Conservation (phyloP, 2,329 filamentous ascomycete genomes). For the Lithohypha guttulata region DNA sequence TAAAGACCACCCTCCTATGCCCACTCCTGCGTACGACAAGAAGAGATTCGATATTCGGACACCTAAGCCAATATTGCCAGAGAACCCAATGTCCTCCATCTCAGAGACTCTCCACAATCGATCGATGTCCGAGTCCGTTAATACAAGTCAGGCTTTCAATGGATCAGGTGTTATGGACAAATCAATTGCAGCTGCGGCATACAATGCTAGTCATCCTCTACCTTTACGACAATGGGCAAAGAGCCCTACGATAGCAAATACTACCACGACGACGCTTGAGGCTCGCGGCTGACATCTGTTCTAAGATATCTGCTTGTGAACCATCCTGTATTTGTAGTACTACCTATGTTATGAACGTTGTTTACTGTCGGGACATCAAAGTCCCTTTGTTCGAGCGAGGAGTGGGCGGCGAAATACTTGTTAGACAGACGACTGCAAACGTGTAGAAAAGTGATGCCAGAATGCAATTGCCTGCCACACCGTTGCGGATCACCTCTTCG, state of each 20-base stretch:
- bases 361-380: too few species aligned
- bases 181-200: background rate
- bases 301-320: too few species aligned
- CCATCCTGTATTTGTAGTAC: too few species aligned
- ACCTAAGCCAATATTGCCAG: background rate
- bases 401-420: too few species aligned
- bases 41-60: constrained; percentile 6
- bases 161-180: background rate
- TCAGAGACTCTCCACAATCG: background rate
- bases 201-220: constrained; percentile 2
- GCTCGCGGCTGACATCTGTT: background rate
- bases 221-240: constrained; percentile 3
- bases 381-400: too few species aligned
- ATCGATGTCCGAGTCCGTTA: background rate
- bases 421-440: too few species aligned
- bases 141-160: background rate
- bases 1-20: background rate
- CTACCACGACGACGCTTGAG: background rate
- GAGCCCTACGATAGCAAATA: background rate
- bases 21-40: constrained; percentile 7
- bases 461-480: too few species aligned
- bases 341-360: too few species aligned
- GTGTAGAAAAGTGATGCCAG: too few species aligned
- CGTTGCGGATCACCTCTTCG: too few species aligned
- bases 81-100: background rate